These are phyloP conservation scores for Maudiozyma turicensis DNA, from an alignment of 805 yeast species.

Conservation along the genomic window DNA sequence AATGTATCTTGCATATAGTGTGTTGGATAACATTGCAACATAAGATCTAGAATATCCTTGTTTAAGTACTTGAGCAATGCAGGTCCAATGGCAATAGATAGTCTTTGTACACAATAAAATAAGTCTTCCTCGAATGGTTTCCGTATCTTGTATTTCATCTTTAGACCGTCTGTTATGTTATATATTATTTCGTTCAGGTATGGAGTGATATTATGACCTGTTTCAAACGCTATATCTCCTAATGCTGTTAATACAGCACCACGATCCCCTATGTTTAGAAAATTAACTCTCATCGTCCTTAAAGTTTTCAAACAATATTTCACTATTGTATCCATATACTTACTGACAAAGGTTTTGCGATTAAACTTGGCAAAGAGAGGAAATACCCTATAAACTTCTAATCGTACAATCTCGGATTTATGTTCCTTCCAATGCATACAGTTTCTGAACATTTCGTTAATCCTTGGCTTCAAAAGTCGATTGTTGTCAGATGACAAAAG, in stretches of 20 bases:
- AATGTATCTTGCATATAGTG: slow-evolving; percentile 72
- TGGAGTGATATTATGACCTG: slow-evolving; percentile 75
- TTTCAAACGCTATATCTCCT: slow-evolving; percentile 70
- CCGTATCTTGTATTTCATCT: slow-evolving; percentile 40
- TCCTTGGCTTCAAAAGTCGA: slow-evolving; percentile 57
- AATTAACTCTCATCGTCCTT: slow-evolving; percentile 44
- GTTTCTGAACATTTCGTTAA: slow-evolving; percentile 68
- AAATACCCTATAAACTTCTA: slow-evolving; percentile 73
- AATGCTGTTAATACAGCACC: slow-evolving; percentile 68
- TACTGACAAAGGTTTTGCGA: slow-evolving; percentile 63
- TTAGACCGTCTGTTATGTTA: slow-evolving; percentile 70
- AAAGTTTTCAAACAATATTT: slow-evolving; percentile 69
- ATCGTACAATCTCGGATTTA: slow-evolving; percentile 63
- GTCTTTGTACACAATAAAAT: slow-evolving; percentile 78
- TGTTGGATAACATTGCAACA: slow-evolving; percentile 77
- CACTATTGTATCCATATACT: slow-evolving; percentile 71
- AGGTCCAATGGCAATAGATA: slow-evolving; percentile 86
- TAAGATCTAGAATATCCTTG: slow-evolving; percentile 65
- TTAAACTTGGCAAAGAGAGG: slow-evolving; percentile 78
- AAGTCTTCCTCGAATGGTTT: slow-evolving; percentile 77
- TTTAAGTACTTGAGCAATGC: slow-evolving; percentile 84
- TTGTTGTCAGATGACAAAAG: slow-evolving; percentile 57
- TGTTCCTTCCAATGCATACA: slow-evolving; percentile 68
- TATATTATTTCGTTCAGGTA: slow-evolving; percentile 82
- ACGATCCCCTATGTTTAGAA: slow-evolving; percentile 40